Evolutionary conservation across 805 yeast genomes (phyloP), one percentile per base, ranked within the genome.

Genomic region (Saccharomycopsis lassenensis): DNA sequence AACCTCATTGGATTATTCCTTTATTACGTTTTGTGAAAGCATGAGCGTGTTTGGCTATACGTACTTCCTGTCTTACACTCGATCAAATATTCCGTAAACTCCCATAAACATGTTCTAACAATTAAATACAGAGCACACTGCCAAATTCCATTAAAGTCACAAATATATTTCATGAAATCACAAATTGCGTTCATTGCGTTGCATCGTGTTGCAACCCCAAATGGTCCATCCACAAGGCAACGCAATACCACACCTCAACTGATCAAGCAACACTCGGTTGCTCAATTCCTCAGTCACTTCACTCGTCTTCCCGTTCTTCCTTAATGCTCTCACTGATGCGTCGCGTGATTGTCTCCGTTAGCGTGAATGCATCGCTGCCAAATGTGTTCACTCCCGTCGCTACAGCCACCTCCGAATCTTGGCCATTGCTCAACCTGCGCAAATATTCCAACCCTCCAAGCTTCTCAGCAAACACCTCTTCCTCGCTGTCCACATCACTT

Each of bases 401-500:
- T 14, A 14, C 30, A 7, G 8, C 30, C 30, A 10, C 17, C 7
- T n/a, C 26, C n/a, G n/a, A n/a, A n/a, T n/a, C n/a, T n/a, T n/a
- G n/a, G n/a, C n/a, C n/a, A n/a, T n/a, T n/a, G 5, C 21, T 16
- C 28, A 19, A 33, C 21, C 21, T 29, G 21, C 38, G 28, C 24
- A 30, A 35, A 19, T 37, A 41, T 23, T 34, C 42, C 32, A 39
- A 35, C 15, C 26, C 30, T 10, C 42, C 22, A 22, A 35, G 31
- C 22, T 37, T 32, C 7, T 41, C 44, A 3, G 35, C 41, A 23
- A 35, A 18, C 25, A 39, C 10, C 7, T 41, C 44, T 5, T 41
- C 44, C 15, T 41, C 44, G 14, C 28, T 24, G 15, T 31, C 39
- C 15, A 23, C 23, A 22, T 22, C 17, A 10, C 5, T 16, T 6